phyloP scores from a whole-genome alignment of 2,329 filamentous ascomycete species.

The Scortechinia acanthostroma region DNA sequence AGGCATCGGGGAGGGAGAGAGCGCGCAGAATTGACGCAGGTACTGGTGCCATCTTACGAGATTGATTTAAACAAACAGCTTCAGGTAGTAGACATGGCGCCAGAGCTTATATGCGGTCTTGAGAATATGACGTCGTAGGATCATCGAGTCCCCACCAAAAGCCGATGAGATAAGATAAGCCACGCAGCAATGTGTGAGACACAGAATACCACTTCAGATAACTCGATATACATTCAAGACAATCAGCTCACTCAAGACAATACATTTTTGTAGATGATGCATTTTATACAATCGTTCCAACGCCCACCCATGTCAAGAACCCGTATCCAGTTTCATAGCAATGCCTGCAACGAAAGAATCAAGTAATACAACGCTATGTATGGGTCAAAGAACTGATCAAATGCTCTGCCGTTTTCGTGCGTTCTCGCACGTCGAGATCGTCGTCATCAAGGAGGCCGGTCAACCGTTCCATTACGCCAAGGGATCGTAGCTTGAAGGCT shows the following conservation, averaged over 20 bases:
- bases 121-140: no score
- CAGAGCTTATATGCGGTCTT: no score
- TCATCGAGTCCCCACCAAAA: no score
- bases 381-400: not conserved
- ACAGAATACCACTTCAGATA: no score
- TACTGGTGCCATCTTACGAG: slow-evolving; percentile 15
- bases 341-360: not conserved
- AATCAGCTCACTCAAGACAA: no score
- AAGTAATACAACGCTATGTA: not conserved
- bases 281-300: not conserved
- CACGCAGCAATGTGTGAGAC: no score
- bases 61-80: not conserved
- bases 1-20: slow-evolving; percentile 21
- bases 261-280: not conserved
- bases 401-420: slow-evolving; percentile 65
- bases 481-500: slow-evolving; percentile 57
- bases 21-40: slow-evolving; percentile 23
- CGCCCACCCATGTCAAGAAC: not conserved
- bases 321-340: not conserved
- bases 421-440: slow-evolving; percentile 76
- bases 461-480: slow-evolving; percentile 67
- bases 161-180: no score
- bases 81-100: no score
- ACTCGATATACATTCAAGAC: not conserved
- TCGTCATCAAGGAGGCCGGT: slow-evolving; percentile 57